These are phyloP conservation scores for Brassica carinata DNA, from an alignment of 345 rosid species.

Conservation along the genomic window DNA sequence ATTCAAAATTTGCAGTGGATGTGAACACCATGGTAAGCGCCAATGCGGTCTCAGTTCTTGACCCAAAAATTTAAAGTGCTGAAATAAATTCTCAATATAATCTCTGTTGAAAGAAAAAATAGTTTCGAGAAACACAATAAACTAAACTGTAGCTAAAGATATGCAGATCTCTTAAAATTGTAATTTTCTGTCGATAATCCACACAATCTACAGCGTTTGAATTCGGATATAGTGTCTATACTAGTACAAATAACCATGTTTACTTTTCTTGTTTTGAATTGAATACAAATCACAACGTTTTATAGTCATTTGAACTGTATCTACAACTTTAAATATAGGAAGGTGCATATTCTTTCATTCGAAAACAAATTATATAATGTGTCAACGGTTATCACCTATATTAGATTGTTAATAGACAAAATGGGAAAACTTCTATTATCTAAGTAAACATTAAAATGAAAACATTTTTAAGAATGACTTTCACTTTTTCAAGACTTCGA, in stretches of 20 bases:
- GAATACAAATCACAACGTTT: neutral
- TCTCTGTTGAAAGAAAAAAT: neutral
- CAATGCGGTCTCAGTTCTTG: neutral
- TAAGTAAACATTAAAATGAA: neutral
- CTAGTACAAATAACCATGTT: neutral
- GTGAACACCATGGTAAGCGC: neutral
- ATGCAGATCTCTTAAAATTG: neutral
- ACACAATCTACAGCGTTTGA: neutral
- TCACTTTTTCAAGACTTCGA: neutral
- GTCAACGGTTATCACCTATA: conserved; percentile 1
- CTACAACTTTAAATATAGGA: neutral
- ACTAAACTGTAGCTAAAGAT: neutral
- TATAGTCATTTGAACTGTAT: neutral
- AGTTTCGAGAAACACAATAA: neutral
- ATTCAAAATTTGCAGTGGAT: neutral
- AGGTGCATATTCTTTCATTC: neutral
- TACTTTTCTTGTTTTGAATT: neutral
- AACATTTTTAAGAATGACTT: neutral
- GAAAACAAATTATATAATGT: neutral
- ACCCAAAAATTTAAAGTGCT: neutral
- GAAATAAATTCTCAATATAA: neutral
- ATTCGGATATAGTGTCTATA: neutral
- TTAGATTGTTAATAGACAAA: neutral
- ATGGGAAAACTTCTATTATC: conserved; percentile 1
- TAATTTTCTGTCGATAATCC: neutral